Conservation (phyloP, 192 early-diverging fungal genomes). For the Backusella morwellensis region DNA sequence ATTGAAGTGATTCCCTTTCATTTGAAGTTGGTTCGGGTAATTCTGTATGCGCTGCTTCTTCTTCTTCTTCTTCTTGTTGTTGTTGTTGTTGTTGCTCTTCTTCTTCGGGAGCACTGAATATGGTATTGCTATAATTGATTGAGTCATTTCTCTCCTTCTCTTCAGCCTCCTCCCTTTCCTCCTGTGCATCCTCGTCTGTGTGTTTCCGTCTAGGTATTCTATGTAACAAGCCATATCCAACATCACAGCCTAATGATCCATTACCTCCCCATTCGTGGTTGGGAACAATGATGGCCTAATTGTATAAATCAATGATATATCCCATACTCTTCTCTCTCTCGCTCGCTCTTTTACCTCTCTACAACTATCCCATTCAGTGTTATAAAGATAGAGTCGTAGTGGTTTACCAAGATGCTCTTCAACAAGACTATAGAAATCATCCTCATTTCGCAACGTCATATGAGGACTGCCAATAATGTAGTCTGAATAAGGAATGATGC, state of each 20-base stretch:
- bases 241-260: slow-evolving; percentile 69
- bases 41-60: neutral
- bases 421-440: slow-evolving; percentile 65
- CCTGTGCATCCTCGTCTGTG: neutral
- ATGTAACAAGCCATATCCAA: slow-evolving; percentile 60
- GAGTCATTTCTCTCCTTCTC: neutral
- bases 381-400: slow-evolving; percentile 68
- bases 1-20: neutral
- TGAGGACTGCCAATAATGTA: slow-evolving; percentile 75
- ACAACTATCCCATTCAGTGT: slow-evolving; percentile 58
- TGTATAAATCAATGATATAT: neutral
- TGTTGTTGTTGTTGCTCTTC: neutral
- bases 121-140: slow-evolving; percentile 21
- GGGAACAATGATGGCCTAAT: slow-evolving; percentile 65
- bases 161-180: neutral
- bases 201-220: slow-evolving; percentile 32
- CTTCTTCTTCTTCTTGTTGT: neutral
- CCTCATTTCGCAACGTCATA: slow-evolving; percentile 53
- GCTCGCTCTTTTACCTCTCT: slow-evolving; percentile 44
- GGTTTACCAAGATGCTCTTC: slow-evolving; percentile 56
- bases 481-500: slow-evolving; percentile 62
- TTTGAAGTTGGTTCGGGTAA: neutral
- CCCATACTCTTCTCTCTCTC: neutral
- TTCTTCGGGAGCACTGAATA: slow-evolving; percentile 28
- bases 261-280: slow-evolving; percentile 68